Evolutionary conservation across 2,329 filamentous ascomycete genomes (phyloP).

Genomic region (Fusarium nelsonii): DNA sequence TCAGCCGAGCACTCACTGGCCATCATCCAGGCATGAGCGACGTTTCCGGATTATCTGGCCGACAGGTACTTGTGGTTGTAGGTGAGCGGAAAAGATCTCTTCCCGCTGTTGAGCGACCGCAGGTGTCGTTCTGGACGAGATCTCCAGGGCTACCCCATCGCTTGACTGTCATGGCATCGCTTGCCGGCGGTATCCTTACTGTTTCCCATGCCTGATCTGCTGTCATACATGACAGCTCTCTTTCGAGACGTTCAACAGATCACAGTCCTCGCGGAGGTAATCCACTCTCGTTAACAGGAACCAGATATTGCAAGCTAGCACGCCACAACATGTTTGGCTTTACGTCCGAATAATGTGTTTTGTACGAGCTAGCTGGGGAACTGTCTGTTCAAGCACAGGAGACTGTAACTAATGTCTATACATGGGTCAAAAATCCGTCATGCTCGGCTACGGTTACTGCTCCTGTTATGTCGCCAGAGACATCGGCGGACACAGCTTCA

Average conservation of each 20-base stretch:
- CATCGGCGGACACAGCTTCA: constrained; percentile 25
- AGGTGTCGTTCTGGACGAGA: constrained; percentile 40
- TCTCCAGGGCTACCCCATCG: constrained; percentile 36
- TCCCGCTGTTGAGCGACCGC: constrained; percentile 43
- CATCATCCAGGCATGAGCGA: constrained; percentile 26
- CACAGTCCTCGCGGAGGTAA: constrained; percentile 24
- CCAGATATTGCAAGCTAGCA: constrained; percentile 31
- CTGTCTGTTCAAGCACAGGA: constrained; percentile 24
- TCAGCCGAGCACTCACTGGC: constrained; percentile 1
- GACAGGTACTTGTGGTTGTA: constrained; percentile 27
- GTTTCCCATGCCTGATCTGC: constrained; percentile 20
- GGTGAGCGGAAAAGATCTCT: constrained; percentile 38
- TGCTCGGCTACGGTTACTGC: constrained; percentile 47
- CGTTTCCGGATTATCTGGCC: constrained; percentile 26
- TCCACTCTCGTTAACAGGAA: constrained; percentile 41
- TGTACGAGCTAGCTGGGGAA: constrained; percentile 33
- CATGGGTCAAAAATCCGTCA: constrained; percentile 31
- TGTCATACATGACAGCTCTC: constrained; percentile 41
- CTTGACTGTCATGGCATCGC: constrained; percentile 32
- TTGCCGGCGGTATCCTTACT: constrained; percentile 33
- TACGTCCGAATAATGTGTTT: constrained; percentile 32
- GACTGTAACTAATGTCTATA: constrained; percentile 24
- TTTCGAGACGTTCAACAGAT: constrained; percentile 32
- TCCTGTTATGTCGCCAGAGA: constrained; percentile 31
- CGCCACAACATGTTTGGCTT: constrained; percentile 36